Base-by-base conservation (phyloP, 2,329 filamentous ascomycete species). In the Lasiodiplodia hormozganensis region DNA sequence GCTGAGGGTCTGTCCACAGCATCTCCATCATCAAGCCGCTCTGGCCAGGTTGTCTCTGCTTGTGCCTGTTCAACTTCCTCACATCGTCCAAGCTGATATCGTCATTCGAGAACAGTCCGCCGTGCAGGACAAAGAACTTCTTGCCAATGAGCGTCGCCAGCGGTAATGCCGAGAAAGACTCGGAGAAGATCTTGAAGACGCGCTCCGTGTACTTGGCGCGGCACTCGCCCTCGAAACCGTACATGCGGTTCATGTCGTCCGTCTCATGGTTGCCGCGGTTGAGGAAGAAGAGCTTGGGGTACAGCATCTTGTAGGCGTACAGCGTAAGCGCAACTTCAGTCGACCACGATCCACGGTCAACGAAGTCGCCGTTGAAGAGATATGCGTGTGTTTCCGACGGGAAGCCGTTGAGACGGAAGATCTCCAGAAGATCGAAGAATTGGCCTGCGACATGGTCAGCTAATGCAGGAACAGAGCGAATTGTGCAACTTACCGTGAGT, bases 21-120 rank as follows among this genome's bases (percentile, higher is more conserved):
- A 99, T 99, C 82, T 99, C 96, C 96, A 99, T 99, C 96, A 99
- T 99, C 74, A 99, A 83, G 16, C 96, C 96, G 60, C 92, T 84
- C 80, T 99, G 96, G 38, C 96, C 96, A 2, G 96, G 95, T 76
- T 98, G 95, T 70, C 93, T 88, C 82, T 98, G 96, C 78, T 88
- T 89, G 82, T 97, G 94, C 72, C 95, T 87, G 81, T 98, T 90
- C 69, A 98, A 85, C 82, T 97, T 96, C 73, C 96, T 89, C 73
- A 99, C 96, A 77, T 99, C 95, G 73, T 98, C 93, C 65, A 99
- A 84, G 0, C 92, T 94, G 71, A 95, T 87, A 73, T 92, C 96
- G 81, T 99, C 96, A 77, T 98, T 92, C 1, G 95, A 98, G 86
- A 98, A 97, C 57, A 98, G 86, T 73, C 96, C 96, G 69, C 95